Base-by-base conservation (phyloP, 2,329 filamentous ascomycete genomes). In the Verticillium nubilum region DNA sequence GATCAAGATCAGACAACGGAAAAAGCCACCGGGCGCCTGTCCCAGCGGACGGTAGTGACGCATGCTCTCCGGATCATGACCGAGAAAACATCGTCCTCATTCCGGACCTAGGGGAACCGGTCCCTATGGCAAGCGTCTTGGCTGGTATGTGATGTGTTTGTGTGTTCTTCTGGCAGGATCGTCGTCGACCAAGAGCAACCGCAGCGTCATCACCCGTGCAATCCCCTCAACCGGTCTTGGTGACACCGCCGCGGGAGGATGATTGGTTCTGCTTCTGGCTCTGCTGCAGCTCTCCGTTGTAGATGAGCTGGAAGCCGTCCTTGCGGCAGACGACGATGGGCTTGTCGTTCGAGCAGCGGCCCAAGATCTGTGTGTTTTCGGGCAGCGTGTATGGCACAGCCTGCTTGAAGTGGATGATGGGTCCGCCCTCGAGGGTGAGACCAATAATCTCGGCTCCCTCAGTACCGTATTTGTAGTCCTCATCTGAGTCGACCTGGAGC, bases 371-470 rank as follows among this genome's bases (percentile, higher is more conserved):
- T 17, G 72, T 71, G 19, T 72, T 68, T 6, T 70, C 63, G 2
- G 70, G 68, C 1, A 76, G 58, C 12, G 65, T 62, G 25, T 68
- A 64, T 7, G 70, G 69, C 5, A 72, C 64, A 0, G 74, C 66
- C n/a, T 74, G 67, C 35, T 65, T 69, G 60, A 80, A 78, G 19
- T 74, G 73, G n/a, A 81, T 65, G 56, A 81, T 80, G 2, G 78
- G 78, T 2, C 75, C 76, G 15, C 78, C 78, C 4, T 76, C 72
- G 10, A 78, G 68, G 1, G 77, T 78, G 64, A 78, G 77, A 42
- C 78, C 78, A 52, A 81, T 69, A 4, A 80, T 73, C 27, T 74
- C 66, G 56, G 68, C 70, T 33, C 63, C 58, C 59, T 64, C 66
- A 29, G 60, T 67, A 52, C 66, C 73, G 5, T 69, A 67, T 26